phyloP scores from a whole-genome alignment of 2,329 filamentous ascomycete species.

The Neobulgaria alba region DNA sequence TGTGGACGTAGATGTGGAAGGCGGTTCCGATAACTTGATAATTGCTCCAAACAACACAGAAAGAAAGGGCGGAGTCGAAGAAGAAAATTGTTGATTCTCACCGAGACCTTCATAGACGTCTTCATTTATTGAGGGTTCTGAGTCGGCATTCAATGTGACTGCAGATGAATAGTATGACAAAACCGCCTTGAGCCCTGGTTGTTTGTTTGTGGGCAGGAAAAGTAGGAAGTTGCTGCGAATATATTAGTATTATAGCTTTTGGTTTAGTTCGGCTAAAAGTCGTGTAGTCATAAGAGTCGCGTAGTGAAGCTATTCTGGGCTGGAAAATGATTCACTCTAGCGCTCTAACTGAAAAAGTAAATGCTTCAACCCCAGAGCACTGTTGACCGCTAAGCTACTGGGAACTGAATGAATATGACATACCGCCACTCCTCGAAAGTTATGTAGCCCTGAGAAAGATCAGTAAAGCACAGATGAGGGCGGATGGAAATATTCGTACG shows the following conservation, averaged over 20 bases:
- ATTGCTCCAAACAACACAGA: slow-evolving; percentile 69
- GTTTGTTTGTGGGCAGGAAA: slow-evolving; percentile 64
- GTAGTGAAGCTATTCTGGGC: too few species aligned
- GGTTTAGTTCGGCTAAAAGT: background rate
- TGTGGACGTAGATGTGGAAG: too few species aligned
- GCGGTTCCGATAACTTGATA: slow-evolving; percentile 50
- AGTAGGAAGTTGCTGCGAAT: slow-evolving; percentile 74
- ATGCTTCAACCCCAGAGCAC: too few species aligned
- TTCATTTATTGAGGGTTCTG: slow-evolving; percentile 86
- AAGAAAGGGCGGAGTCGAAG: slow-evolving; percentile 48
- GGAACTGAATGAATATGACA: too few species aligned
- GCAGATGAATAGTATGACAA: slow-evolving; percentile 87
- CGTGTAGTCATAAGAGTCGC: too few species aligned
- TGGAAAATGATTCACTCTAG: too few species aligned
- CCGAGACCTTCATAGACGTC: slow-evolving; percentile 89
- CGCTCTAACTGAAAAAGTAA: too few species aligned
- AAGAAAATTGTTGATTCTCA: slow-evolving; percentile 62
- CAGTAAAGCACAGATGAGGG: background rate
- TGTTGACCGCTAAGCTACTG: too few species aligned
- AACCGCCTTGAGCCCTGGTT: slow-evolving; percentile 68
- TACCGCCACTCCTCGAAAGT: slow-evolving; percentile 97
- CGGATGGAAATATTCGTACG: slow-evolving; percentile 16
- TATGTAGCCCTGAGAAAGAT: slow-evolving; percentile 45
- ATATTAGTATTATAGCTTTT: slow-evolving; percentile 3
- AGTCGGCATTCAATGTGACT: slow-evolving; percentile 83